Percentiles rank a stretch among this genome's conserved stretches.
These are phyloP conservation scores for Erodium moschatum DNA, from an alignment of 441 rosid species.

Conservation along the genomic window DNA sequence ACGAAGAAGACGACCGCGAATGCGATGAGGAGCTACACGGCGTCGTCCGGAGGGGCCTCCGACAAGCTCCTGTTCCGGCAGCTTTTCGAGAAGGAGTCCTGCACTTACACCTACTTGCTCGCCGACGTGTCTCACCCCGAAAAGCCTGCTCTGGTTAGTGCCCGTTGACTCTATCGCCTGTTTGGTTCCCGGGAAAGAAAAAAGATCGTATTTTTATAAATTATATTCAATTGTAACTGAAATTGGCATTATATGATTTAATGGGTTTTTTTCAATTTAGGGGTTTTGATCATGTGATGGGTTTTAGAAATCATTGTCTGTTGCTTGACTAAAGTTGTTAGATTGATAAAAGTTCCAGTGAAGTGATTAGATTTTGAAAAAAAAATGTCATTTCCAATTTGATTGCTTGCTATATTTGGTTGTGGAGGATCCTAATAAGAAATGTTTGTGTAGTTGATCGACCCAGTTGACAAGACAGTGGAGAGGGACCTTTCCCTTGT, in stretches of 20 bases:
- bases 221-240: not conserved
- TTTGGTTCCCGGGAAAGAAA: not conserved
- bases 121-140: constrained; percentile 73
- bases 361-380: not conserved
- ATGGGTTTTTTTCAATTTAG: too few relatives aligned
- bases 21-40: constrained; percentile 12
- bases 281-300: too few relatives aligned
- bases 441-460: constrained; percentile 49
- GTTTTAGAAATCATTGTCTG: too few relatives aligned
- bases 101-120: constrained; percentile 75
- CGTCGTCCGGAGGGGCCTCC: constrained; percentile 23
- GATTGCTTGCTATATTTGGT: not conserved
- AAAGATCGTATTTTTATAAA: not conserved
- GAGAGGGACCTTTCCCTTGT: constrained; percentile 71
- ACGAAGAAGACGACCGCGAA: not conserved
- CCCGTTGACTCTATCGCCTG: not conserved
- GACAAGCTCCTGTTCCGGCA: constrained; percentile 70
- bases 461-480: constrained; percentile 79
- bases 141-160: constrained; percentile 68
- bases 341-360: too few relatives aligned
- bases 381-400: not conserved
- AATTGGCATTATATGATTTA: not conserved
- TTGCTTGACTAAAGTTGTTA: too few relatives aligned
- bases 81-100: constrained; percentile 81
- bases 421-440: too few relatives aligned